Base-by-base conservation (phyloP, 371 early-diverging fungal species). In the Apophysomyces variabilis region DNA sequence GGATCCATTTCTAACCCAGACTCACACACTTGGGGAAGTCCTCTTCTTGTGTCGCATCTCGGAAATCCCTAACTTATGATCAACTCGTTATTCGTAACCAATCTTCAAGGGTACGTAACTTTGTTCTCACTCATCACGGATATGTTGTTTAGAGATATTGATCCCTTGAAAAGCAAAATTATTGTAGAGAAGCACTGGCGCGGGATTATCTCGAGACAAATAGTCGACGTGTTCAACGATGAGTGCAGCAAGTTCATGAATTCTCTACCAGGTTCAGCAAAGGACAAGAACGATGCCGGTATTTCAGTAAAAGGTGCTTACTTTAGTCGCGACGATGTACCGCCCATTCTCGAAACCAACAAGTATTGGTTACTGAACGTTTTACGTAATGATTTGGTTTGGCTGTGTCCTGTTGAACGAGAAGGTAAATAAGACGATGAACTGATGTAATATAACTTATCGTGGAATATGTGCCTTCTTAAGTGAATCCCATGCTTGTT, bases 161-260 rank as follows among this genome's bases (percentile, higher is more conserved):
- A 36, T 12, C 60, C 45, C 13, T 46, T 38, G 5, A 78, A 38
- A 58, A 95, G 93, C 56, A 89, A 89, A 71, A 89, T 91, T 64
- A 88, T 95, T 64, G 88, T 96, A 56, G 92, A 95, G 75, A 94
- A 94, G 69, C 94, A 94, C 71, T 96, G 93, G 93, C 85, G 92
- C 65, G 87, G 88, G 37, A 73, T 90, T 66, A 83, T 90, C 62
- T 80, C 92, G 37, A 84, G 89, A 58, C 86, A 86, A 60, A 79
- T 92, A 35, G 89, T 91, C 38, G 91, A 91, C 75, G 82, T 86
- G 68, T 86, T 90, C 77, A 81, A 86, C 73, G 84, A 88, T 66
- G 77, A 85, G 69, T 82, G 89, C 64, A 69, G 76, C 65, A 82
- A 87, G 72, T 79, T 84, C 64, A 79, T 82, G 76, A 70, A 74